A percentile compares a stretch with the other conserved stretches of the same genome.
phyloP scores from a whole-genome alignment of 2,329 filamentous ascomycete species.

The Leptographium wingfieldii region DNA sequence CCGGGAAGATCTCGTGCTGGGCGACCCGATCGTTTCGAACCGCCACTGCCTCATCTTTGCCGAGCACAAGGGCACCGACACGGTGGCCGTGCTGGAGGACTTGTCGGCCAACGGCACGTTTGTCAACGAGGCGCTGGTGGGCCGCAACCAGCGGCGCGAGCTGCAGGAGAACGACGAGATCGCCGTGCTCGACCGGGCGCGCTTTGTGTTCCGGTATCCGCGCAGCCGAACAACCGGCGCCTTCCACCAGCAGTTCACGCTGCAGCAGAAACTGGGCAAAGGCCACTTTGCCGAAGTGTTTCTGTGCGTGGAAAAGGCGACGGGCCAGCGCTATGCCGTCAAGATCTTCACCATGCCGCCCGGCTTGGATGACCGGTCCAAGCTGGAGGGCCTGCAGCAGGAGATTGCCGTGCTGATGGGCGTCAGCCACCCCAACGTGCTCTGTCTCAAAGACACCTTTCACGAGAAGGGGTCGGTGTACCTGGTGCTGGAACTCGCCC shows the following conservation, averaged over 20 bases:
- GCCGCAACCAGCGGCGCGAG: slow-evolving; percentile 82
- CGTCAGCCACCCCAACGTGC: slow-evolving; percentile 85
- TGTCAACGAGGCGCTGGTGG: slow-evolving; percentile 82
- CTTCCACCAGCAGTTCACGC: slow-evolving; percentile 77
- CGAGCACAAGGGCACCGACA: slow-evolving; percentile 24
- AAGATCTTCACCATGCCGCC: slow-evolving; percentile 86
- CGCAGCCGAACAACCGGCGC: slow-evolving; percentile 57
- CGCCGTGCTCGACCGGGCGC: slow-evolving; percentile 68
- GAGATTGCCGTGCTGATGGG: slow-evolving; percentile 95
- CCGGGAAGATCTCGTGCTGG: slow-evolving; percentile 52
- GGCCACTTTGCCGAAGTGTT: slow-evolving; percentile 94
- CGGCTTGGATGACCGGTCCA: slow-evolving; percentile 70
- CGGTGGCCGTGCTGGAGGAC: slow-evolving; percentile 73
- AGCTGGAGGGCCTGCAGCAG: slow-evolving; percentile 77
- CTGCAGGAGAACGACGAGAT: slow-evolving; percentile 86
- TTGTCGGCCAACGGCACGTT: slow-evolving; percentile 94
- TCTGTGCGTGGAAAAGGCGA: slow-evolving; percentile 73
- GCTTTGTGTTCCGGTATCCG: slow-evolving; percentile 88
- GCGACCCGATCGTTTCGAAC: slow-evolving; percentile 75
- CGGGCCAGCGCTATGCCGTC: slow-evolving; percentile 74
- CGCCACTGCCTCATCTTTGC: slow-evolving; percentile 48
- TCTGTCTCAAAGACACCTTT: slow-evolving; percentile 91
- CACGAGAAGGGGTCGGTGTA: slow-evolving; percentile 86
- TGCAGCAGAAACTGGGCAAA: slow-evolving; percentile 78
- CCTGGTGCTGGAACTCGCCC: slow-evolving; percentile 76